Conservation (phyloP, 176 grass and related monocot genomes). For the Oryza australiensis region DNA sequence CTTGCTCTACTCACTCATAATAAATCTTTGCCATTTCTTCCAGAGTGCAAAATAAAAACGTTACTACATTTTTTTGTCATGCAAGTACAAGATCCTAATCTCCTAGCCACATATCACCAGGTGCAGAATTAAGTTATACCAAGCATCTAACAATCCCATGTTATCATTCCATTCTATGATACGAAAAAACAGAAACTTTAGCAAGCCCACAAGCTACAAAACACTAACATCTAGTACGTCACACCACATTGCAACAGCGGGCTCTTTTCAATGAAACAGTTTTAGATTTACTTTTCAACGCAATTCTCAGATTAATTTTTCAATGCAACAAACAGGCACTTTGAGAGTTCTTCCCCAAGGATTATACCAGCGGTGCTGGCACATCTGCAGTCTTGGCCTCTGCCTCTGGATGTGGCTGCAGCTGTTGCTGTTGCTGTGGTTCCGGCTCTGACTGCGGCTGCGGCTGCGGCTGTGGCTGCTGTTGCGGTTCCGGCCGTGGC, state of each 20-base stretch:
- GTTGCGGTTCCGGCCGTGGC: not conserved
- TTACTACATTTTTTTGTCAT: not conserved
- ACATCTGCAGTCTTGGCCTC: slow-evolving; percentile 7
- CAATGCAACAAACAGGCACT: not conserved
- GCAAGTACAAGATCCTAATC: slow-evolving; percentile 3
- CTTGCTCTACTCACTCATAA: slow-evolving; percentile 27
- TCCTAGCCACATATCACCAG: not conserved
- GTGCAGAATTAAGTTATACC: not conserved
- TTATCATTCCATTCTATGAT: slow-evolving; percentile 7
- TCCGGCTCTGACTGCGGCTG: not conserved
- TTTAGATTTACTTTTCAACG: not conserved
- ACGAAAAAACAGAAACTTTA: not conserved
- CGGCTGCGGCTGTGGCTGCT: not conserved
- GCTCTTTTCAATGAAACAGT: slow-evolving; percentile 21
- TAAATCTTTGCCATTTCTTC: slow-evolving; percentile 18
- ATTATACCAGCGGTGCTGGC: slow-evolving; percentile 33
- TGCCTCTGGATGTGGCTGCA: not conserved
- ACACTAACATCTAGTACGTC: not conserved
- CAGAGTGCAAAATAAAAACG: not conserved
- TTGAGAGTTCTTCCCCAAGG: not conserved
- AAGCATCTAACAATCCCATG: slow-evolving; percentile 19
- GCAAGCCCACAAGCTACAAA: slow-evolving; percentile 19
- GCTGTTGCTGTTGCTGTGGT: not conserved
- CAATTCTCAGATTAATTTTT: not conserved
- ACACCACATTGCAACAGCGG: slow-evolving; percentile 19